Evolutionary conservation across 164 flowering plant species (phyloP).

Genomic region (Sextonia rubra): DNA sequence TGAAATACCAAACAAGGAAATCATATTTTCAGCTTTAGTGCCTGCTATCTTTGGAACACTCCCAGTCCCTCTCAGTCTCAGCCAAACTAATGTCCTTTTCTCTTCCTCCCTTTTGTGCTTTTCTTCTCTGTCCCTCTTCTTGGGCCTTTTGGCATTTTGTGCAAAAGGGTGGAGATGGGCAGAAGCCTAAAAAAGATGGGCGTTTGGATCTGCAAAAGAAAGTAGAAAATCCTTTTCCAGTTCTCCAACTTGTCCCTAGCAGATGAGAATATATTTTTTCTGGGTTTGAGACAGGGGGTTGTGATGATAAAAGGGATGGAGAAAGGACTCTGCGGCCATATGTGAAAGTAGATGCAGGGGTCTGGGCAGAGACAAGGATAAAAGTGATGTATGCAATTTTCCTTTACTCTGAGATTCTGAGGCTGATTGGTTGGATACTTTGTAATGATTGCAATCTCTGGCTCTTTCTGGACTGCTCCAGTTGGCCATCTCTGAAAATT

Average conservation of each 20-base stretch:
- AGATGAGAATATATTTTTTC: slow-evolving; percentile 7
- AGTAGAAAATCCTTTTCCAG: slow-evolving; percentile 9
- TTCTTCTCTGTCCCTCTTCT: not conserved
- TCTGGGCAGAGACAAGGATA: not conserved
- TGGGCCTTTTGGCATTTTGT: slow-evolving; percentile 3
- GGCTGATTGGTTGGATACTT: slow-evolving; percentile 7
- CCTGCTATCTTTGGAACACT: slow-evolving; percentile 8
- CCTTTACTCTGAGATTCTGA: not conserved
- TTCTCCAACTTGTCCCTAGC: slow-evolving; percentile 6
- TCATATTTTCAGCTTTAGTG: slow-evolving; percentile 10
- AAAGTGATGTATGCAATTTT: not conserved
- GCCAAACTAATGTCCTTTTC: not conserved
- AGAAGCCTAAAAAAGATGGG: not conserved
- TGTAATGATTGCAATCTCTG: not conserved
- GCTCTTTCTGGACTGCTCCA: not conserved
- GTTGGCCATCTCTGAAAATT: not conserved
- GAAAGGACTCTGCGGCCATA: slow-evolving; percentile 2
- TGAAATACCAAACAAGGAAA: slow-evolving; percentile 2
- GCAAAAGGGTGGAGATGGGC: slow-evolving; percentile 4
- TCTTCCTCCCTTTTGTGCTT: not conserved
- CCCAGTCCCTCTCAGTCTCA: not conserved
- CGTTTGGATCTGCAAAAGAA: slow-evolving; percentile 5
- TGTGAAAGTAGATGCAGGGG: slow-evolving; percentile 6
- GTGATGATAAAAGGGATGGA: slow-evolving; percentile 2
- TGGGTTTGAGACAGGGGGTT: not conserved